These are phyloP conservation scores for Botrytis paeoniae DNA, from an alignment of 2,329 filamentous ascomycete genomes.

Conservation along the genomic window DNA sequence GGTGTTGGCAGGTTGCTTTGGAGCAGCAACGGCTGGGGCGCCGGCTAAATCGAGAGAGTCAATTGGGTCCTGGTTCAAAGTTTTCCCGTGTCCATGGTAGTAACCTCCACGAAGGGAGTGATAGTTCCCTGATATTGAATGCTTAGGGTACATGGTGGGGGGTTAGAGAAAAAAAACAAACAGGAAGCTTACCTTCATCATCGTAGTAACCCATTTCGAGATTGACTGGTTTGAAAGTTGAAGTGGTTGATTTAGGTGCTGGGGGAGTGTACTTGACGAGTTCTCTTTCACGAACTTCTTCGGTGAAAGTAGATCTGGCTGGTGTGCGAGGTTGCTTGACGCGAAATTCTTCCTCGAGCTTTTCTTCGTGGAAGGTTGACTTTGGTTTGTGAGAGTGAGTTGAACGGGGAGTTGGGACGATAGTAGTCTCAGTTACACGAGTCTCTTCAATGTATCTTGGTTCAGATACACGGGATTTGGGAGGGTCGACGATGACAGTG, in stretches of 20 bases:
- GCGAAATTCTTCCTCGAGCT: conserved; percentile 26
- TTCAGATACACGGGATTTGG: conserved; percentile 42
- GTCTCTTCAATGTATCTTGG: conserved; percentile 31
- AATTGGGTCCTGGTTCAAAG: conserved; percentile 17
- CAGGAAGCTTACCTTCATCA: conserved; percentile 52
- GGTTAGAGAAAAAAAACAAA: conserved; percentile 19
- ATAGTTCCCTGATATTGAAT: conserved; percentile 55
- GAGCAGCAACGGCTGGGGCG: conserved; percentile 25
- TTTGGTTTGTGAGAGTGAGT: conserved; percentile 31
- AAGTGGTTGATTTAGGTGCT: conserved; percentile 24
- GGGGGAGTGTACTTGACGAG: conserved; percentile 31
- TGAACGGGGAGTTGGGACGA: conserved; percentile 38
- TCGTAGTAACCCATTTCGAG: conserved; percentile 76
- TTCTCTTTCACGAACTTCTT: conserved; percentile 32
- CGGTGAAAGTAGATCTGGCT: conserved; percentile 26
- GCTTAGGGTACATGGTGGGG: conserved; percentile 30
- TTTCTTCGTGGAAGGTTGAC: conserved; percentile 24
- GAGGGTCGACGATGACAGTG: conserved; percentile 54
- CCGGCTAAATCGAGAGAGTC: conserved; percentile 21
- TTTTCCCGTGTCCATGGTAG: conserved; percentile 16
- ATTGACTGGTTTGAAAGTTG: conserved; percentile 25
- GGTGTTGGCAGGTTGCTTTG: conserved; percentile 61
- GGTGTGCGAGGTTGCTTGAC: conserved; percentile 35
- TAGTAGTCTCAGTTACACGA: conserved; percentile 36
- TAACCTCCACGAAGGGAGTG: conserved; percentile 69